Evolutionary conservation across 768 basidiomycete species (phyloP).

Genomic region (Kwoniella europaea): DNA sequence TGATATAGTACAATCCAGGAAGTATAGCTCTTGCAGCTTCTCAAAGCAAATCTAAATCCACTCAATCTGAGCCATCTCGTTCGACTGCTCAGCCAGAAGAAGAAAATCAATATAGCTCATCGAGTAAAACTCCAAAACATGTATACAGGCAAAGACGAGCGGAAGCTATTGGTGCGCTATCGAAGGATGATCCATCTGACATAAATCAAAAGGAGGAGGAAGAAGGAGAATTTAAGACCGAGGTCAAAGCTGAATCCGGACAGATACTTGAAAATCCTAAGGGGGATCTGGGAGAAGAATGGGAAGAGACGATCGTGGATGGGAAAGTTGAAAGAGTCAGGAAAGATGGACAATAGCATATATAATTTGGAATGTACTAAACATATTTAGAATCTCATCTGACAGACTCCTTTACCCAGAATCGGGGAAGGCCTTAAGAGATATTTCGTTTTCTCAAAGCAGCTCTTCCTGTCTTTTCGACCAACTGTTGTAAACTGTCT

Average conservation of each 20-base stretch:
- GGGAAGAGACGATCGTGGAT: conserved; percentile 23
- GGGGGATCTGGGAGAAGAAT: conserved; percentile 16
- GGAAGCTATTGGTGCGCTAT: conserved; percentile 10
- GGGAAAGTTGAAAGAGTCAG: conserved; percentile 11
- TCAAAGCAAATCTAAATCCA: conserved; percentile 8
- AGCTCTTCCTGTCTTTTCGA: background rate
- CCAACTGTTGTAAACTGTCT: background rate
- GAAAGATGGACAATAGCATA: conserved; percentile 1
- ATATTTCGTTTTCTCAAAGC: background rate
- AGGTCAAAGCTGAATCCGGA: conserved; percentile 4
- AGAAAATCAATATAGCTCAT: background rate
- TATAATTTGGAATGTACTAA: background rate
- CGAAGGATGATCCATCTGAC: background rate
- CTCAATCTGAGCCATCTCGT: too few relatives aligned
- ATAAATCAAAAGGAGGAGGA: background rate
- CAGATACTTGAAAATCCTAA: conserved; percentile 19
- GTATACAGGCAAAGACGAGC: conserved; percentile 20
- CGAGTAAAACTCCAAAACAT: conserved; percentile 13
- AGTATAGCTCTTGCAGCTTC: conserved; percentile 13
- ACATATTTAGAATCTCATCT: background rate
- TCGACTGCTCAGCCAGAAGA: conserved; percentile 8
- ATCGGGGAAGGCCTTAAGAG: background rate
- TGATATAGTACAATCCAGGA: conserved; percentile 20
- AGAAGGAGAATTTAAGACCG: background rate
- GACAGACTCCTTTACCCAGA: background rate